Percentiles rank a stretch among this genome's conserved stretches.
Conservation (phyloP, 2,329 filamentous ascomycete species). For the Tympanopsis confertula region DNA sequence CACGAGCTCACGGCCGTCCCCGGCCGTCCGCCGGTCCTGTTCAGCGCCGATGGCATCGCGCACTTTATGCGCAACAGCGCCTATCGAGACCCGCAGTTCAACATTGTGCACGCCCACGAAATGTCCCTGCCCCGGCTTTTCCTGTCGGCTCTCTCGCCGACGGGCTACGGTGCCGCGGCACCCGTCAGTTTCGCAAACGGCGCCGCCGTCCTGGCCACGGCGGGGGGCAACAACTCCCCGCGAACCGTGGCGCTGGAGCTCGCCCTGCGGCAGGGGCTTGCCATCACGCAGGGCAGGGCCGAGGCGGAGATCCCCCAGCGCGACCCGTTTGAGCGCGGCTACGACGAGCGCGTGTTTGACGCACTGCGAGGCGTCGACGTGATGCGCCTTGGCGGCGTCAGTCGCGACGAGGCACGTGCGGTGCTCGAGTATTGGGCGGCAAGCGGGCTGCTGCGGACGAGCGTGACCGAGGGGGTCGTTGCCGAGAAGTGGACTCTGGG, state of each 20-base stretch:
- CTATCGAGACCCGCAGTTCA: slow-evolving; percentile 45
- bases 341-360: slow-evolving; percentile 44
- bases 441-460: slow-evolving; percentile 65
- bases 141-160: slow-evolving; percentile 57
- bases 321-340: slow-evolving; percentile 42
- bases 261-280: slow-evolving; percentile 45
- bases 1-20: slow-evolving; percentile 38
- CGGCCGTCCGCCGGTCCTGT: slow-evolving; percentile 31
- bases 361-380: slow-evolving; percentile 36
- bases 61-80: slow-evolving; percentile 51
- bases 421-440: slow-evolving; percentile 90
- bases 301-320: slow-evolving; percentile 22
- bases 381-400: slow-evolving; percentile 51
- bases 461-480: slow-evolving; percentile 60
- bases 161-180: slow-evolving; percentile 15
- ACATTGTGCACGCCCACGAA: slow-evolving; percentile 55
- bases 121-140: slow-evolving; percentile 51
- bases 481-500: slow-evolving; percentile 74
- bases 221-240: slow-evolving; percentile 60
- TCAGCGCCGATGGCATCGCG: slow-evolving; percentile 49
- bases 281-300: slow-evolving; percentile 20
- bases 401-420: slow-evolving; percentile 61
- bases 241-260: slow-evolving; percentile 56
- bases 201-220: slow-evolving; percentile 66
- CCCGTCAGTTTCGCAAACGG: slow-evolving; percentile 53